Evolutionary conservation across 805 yeast genomes (phyloP), one percentile per base, ranked within the genome.

Genomic region (Hanseniaspora lachancei): DNA sequence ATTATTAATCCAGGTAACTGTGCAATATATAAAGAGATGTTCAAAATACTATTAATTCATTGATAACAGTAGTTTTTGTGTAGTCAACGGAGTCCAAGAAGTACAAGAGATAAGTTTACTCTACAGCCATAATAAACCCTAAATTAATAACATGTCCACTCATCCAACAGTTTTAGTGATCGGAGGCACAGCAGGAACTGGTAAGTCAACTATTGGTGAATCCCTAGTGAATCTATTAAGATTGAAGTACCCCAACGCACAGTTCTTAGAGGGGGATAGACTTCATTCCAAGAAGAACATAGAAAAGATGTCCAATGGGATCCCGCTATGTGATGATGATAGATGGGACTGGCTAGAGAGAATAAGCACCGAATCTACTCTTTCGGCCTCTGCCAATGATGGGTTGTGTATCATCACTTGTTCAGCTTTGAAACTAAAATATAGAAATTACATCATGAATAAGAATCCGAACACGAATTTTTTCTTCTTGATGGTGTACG

Each of bases 181-280:
- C 9, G 96, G 95, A 13, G 98, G 98, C 0, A 96, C 97, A 0
- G 89, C 96, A 0, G 97, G 97, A 9, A 85, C 96, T 1, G 98
- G 98, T 0, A 93, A 93, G 66, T 75, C 95, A 23, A 86, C 96
- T 1, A 77, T 85, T 21, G 95, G 86, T 0, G 70, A 70, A 15
- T 63, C 67, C 12, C 63, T 89, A 21, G 67, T 83, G 0, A 58
- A 69, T 21, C 63, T 68, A 23, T 62, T 61, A 40, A 54, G 54
- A 4, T 52, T 57, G 5, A 54, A 57, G 29, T 60, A 62, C 34
- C 74, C 79, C 20, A 58, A 67, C 2, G 74, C 83, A 49, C 74
- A 80, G 2, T 89, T 78, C 64, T 67, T 89, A 13, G 98, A 93
- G 67, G 98, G 97, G 5, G 98, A 93, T 66, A 68, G 73, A 2